A percentile compares a stretch with the other conserved stretches of the same genome.
phyloP scores from a whole-genome alignment of 805 yeast genomes.

The Teunomyces stri region DNA sequence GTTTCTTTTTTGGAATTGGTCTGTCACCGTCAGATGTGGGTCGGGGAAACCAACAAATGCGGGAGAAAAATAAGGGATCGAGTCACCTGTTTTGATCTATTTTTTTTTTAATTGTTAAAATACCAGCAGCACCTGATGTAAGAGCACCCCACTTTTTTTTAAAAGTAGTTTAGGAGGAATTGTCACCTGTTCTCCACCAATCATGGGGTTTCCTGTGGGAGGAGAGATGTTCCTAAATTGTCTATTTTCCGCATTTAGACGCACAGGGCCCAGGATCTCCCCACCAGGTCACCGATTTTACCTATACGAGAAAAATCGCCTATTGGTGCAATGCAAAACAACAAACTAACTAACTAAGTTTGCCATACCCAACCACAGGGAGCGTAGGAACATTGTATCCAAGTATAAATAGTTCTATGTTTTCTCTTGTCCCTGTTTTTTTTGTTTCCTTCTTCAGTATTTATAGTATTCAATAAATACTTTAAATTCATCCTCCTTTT shows the following conservation, averaged over 20 bases:
- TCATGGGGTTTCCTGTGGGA: slow-evolving; percentile 2
- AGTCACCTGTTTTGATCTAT: not conserved
- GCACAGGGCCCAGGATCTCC: not conserved
- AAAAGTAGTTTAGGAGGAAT: not conserved
- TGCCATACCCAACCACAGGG: not conserved
- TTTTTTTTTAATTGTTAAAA: too few species aligned
- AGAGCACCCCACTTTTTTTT: slow-evolving; percentile 3
- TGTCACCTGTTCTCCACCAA: slow-evolving; percentile 1
- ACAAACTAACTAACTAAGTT: not conserved
- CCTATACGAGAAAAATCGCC: not conserved
- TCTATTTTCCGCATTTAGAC: not conserved
- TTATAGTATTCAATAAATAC: not conserved
- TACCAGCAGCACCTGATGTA: slow-evolving; percentile 1
- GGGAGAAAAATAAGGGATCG: not conserved
- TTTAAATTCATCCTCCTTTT: not conserved
- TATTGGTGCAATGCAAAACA: not conserved
- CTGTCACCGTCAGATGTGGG: not conserved
- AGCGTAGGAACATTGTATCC: not conserved
- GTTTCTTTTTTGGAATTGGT: not conserved
- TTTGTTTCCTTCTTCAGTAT: not conserved
- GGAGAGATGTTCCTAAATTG: not conserved
- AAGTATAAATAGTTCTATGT: not conserved
- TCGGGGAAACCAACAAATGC: not conserved
- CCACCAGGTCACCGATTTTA: slow-evolving; percentile 2
- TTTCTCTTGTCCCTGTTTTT: not conserved